Evolutionary conservation across 148 eudicot genomes (phyloP), one percentile per base, ranked within the genome.

Genomic region (Persicaria tinctoria): DNA sequence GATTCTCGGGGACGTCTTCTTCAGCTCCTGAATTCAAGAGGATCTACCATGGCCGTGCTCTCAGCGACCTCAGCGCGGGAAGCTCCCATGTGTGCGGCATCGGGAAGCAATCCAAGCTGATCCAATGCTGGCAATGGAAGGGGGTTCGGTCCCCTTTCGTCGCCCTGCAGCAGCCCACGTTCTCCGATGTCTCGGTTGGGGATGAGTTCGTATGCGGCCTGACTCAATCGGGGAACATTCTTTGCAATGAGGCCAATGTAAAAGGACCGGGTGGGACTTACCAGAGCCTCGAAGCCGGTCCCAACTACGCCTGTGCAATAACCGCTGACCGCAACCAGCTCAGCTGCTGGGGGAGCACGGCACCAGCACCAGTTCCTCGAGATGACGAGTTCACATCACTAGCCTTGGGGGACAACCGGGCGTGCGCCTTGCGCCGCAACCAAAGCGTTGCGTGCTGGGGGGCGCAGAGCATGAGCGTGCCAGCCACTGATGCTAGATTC

Each of bases 371-470:
- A 8, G 50, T 13, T n/a, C 91, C 89, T 1, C 18, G 13, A 13
- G 20, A 51, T 7, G 97, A 86, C 0, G 69, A 46, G 68, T 91
- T 89, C 56, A 84, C 69, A 48, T 72, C 80, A 3, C 57, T 93
- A 74, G 93, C 98, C 17, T 73, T 91, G 77, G 98, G 93, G 60
- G 95, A 88, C 45, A 72, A 66, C 18, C 76, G 89, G 18, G 74
- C 89, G 18, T 93, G 98, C 56, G 91, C 84, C 7, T 59, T 88
- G 7, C 84, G 91, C 63, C 54, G 17, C 12, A 86, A 84, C 80
- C 85, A 81, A 41, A 87, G 84, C 46, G 89, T 91, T 5, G 72
- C 84, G 79, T 93, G 98, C 80, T 93, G 98, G 98, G 98, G 97
- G 18, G 78, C 75, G 8, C 70, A 23, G 14, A 76, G 54, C 18